phyloP scores from a whole-genome alignment of 2,329 filamentous ascomycete species.

The Colletotrichum sp. region DNA sequence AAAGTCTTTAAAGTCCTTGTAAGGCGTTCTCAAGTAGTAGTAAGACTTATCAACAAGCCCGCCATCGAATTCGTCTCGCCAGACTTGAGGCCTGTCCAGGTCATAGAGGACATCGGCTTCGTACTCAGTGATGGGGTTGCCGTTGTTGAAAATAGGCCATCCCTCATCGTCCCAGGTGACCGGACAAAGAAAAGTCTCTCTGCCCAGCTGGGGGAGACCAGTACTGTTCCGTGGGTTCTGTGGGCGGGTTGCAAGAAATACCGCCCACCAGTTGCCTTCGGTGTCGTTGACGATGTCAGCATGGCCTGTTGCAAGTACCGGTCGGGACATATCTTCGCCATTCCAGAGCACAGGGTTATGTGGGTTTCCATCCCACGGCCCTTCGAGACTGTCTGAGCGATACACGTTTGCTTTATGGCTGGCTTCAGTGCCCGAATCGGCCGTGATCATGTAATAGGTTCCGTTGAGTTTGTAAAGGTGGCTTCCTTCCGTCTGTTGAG shows the following conservation, averaged over 20 bases:
- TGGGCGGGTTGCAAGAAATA: constrained; percentile 18
- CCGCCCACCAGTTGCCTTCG: constrained; percentile 21
- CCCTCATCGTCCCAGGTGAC: constrained; percentile 19
- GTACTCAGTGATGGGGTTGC: constrained; percentile 13
- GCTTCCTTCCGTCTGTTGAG: constrained; percentile 10
- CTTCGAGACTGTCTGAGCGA: constrained; percentile 2
- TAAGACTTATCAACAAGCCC: constrained; percentile 14
- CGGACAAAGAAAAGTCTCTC: constrained; percentile 20
- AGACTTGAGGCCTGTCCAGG: background rate
- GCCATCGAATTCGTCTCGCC: constrained; percentile 23
- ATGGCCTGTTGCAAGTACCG: constrained; percentile 20
- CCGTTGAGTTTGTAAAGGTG: constrained; percentile 22
- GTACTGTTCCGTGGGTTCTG: constrained; percentile 13
- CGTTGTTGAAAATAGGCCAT: constrained; percentile 21
- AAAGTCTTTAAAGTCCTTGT: constrained; percentile 21
- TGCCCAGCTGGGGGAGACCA: constrained; percentile 17
- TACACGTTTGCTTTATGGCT: constrained; percentile 20
- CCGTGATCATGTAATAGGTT: constrained; percentile 22
- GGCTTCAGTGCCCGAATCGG: constrained; percentile 18
- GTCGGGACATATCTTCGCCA: constrained; percentile 17
- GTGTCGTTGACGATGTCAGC: constrained; percentile 17
- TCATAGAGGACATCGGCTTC: constrained; percentile 16
- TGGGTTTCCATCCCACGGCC: constrained; percentile 19
- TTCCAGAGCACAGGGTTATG: constrained; percentile 21
- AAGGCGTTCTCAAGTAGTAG: constrained; percentile 19